phyloP scores from a whole-genome alignment of 2,329 filamentous ascomycete species.

The Coniella vitis region DNA sequence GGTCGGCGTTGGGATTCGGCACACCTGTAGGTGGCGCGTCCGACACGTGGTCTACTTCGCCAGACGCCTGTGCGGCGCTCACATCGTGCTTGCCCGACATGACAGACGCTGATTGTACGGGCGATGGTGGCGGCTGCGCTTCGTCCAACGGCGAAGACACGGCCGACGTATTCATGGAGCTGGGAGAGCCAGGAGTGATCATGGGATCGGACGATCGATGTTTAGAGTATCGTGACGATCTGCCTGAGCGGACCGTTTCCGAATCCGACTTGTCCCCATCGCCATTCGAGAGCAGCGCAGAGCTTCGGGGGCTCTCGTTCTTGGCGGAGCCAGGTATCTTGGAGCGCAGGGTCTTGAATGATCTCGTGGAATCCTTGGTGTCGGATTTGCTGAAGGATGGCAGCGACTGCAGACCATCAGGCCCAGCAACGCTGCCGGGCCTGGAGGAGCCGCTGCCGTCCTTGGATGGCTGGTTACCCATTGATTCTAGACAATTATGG shows the following conservation, averaged over 20 bases:
- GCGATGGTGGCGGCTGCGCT: conserved; percentile 69
- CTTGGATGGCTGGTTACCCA: conserved; percentile 72
- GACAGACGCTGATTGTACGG: conserved; percentile 70
- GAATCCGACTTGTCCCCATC: conserved; percentile 67
- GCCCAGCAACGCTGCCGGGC: conserved; percentile 35
- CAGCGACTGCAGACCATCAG: conserved; percentile 69
- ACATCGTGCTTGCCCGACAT: conserved; percentile 71
- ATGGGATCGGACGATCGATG: conserved; percentile 38
- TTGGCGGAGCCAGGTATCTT: conserved; percentile 73
- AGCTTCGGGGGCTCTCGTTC: conserved; percentile 75
- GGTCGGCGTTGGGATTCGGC: conserved; percentile 49
- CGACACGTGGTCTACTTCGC: conserved; percentile 91
- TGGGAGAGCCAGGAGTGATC: conserved; percentile 33
- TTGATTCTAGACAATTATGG: conserved; percentile 28
- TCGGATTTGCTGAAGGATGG: conserved; percentile 89
- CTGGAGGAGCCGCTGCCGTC: conserved; percentile 46
- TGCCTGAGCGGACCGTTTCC: conserved; percentile 66
- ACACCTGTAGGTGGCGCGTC: conserved; percentile 73
- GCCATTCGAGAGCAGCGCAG: conserved; percentile 57
- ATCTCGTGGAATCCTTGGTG: conserved; percentile 85
- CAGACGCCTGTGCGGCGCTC: conserved; percentile 71
- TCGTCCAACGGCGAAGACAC: conserved; percentile 42
- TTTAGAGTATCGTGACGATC: conserved; percentile 47
- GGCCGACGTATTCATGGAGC: conserved; percentile 34
- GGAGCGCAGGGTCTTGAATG: conserved; percentile 75